Evolutionary conservation across 805 yeast genomes (phyloP), one percentile per base, ranked within the genome.

Genomic region (Candida patagonica): DNA sequence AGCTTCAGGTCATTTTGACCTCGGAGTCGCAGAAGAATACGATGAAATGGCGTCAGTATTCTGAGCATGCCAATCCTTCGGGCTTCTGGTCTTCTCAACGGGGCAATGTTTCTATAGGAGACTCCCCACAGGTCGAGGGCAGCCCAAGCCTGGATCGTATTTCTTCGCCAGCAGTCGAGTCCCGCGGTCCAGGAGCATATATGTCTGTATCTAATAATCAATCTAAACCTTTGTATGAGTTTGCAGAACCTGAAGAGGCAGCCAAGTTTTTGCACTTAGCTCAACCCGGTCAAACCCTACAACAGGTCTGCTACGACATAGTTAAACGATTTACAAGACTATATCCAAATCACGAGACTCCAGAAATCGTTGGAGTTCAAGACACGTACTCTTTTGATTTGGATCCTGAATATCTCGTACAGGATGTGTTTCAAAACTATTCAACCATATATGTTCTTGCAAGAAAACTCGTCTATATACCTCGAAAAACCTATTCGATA

Each of bases 331-430:
- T 76, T 52, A 55, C 63, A 25, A 76, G 74, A 52, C 62, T 83
- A 38, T 84, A 84, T 47, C 92, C 92, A 0, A 67, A 67, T 17
- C 77, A 71, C 36, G 73, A 68, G 9, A 21, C 41, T 3, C 27
- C 43, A 10, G 32, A 39, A 6, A 72, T 84, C 30, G 60, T 68
- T n/a, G 71, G 73, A 37, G 59, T 84, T 4, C 94, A 83, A 53
- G 89, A 83, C 56, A 58, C 57, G 30, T 71, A 74, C 43, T 70
- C 70, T 42, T 81, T 88, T 49, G 94, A 84, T 54, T 61, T 84
- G 42, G 95, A 84, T 56, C 88, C 88, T 0, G 94, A 82, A 44
- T 83, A 77, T 47, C 44, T 58, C 2, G 80, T 77, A 0, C 70
- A 69, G 7, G 84, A 81, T 49, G 78, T 82, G 5, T 81, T 84